Evolutionary conservation across 768 basidiomycete genomes (phyloP), one percentile per base, ranked within the genome.

Genomic region (Dictyophora rubrovolvata): DNA sequence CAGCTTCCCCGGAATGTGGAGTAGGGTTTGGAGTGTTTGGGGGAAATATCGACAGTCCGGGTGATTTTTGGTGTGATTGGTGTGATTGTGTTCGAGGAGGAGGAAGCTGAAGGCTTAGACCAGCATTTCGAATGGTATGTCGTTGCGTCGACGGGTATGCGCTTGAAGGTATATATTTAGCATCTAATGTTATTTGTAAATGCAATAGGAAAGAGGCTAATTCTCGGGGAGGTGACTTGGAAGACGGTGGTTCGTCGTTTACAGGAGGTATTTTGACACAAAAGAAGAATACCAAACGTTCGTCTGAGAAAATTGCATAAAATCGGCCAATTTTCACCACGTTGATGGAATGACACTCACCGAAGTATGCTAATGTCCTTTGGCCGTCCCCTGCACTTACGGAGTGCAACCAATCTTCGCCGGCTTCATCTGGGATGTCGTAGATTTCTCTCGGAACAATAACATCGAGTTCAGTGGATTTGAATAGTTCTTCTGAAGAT

Each of bases 1-100:
- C 93, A 16, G 79, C 77, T 34, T 85, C 84, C 0, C 79, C 77
- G 23, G 87, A 84, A 0, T 79, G 74, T 1, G 93, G 93, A 16
- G 84, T 85, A 1, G 93, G 93, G 67, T 87, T 85, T 0, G 93
- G 93, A 0, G 93, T 96, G 54, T 75, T 75, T 1, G 91, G 91
- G 28, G 89, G 90, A 62, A 87, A 79, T 65, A 90, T 85, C 2
- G 85, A 83, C 1, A 86, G 84, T n/a, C 62, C 66, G 1, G 46
- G 62, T 63, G 75, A 18, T 11, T 65, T 53, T 7, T 53, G 73
- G 66, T 47, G 70, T 67, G 52, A 71, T 74, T 28, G 64, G 67
- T 55, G 73, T 71, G 54, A 80, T 68, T 18, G 80, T 77, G n/a
- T 75, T 74, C 2, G 79, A 76, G 11, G 83, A 78, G 18, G 85